A percentile compares a stretch with the other conserved stretches of the same genome.
Conservation (phyloP, 345 rosid genomes). For the Citrus inodora region DNA sequence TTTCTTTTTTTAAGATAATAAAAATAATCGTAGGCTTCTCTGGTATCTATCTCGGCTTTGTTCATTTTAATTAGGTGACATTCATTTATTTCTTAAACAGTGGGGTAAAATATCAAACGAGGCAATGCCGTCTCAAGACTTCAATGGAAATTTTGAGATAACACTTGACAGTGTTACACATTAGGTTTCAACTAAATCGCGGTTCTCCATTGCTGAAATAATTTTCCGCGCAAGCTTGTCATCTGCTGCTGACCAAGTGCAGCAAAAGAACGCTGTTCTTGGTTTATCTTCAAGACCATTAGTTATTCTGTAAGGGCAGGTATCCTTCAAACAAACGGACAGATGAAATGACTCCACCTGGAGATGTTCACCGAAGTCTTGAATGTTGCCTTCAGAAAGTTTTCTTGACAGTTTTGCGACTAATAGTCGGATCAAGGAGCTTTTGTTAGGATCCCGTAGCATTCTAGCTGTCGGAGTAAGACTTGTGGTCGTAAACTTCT, state of each 20-base stretch:
- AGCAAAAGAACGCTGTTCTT: conserved; percentile 51
- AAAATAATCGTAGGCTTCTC: too few species aligned
- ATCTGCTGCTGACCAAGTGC: conserved; percentile 68
- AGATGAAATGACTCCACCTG: conserved; percentile 53
- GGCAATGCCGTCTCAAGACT: too few species aligned
- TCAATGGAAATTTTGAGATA: too few species aligned
- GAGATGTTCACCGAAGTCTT: conserved; percentile 42
- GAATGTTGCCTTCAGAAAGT: conserved; percentile 36
- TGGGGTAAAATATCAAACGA: too few species aligned
- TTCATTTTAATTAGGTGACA: too few species aligned
- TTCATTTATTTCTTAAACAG: too few species aligned
- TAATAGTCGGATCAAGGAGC: conserved; percentile 34
- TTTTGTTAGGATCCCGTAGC: conserved; percentile 9
- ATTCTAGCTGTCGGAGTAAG: conserved; percentile 4
- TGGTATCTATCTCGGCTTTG: too few species aligned
- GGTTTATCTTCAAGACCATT: conserved; percentile 9
- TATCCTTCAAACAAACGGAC: conserved; percentile 44
- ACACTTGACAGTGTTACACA: background rate
- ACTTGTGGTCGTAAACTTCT: conserved; percentile 8
- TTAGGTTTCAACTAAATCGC: background rate
- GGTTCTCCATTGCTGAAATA: conserved; percentile 39
- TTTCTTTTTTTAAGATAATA: too few species aligned
- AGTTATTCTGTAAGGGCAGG: conserved; percentile 47
- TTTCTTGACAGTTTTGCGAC: conserved; percentile 30
- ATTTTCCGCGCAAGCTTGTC: conserved; percentile 71